Conservation (phyloP, 1,284 basidiomycete genomes). For the Wolfiporia cocos region DNA sequence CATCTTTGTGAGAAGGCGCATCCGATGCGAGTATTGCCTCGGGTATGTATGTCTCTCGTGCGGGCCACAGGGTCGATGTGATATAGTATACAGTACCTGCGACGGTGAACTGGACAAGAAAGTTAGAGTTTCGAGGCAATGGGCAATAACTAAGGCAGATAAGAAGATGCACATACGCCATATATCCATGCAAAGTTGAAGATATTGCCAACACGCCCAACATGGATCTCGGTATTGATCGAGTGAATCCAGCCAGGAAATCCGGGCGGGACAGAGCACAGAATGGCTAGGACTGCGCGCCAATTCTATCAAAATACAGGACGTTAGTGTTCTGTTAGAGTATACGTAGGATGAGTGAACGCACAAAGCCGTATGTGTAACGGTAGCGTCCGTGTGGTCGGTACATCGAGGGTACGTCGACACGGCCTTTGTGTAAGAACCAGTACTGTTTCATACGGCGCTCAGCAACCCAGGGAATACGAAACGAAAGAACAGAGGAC, state of each 20-base stretch:
- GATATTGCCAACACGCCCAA: constrained; percentile 45
- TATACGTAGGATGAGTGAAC: constrained; percentile 18
- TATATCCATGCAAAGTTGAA: constrained; percentile 70
- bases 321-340: constrained; percentile 1
- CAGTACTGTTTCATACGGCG: constrained; percentile 53
- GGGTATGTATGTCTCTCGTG: constrained; percentile 51
- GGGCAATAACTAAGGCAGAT: background rate
- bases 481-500: too few species aligned
- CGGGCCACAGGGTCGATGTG: constrained; percentile 51
- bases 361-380: constrained; percentile 58
- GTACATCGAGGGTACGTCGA: constrained; percentile 71
- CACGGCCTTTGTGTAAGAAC: constrained; percentile 54
- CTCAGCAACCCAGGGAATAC: too few species aligned
- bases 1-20: background rate
- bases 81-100: constrained; percentile 40
- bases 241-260: constrained; percentile 64
- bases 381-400: constrained; percentile 58
- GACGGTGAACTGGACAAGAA: constrained; percentile 29
- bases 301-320: constrained; percentile 48
- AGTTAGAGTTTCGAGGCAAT: constrained; percentile 2
- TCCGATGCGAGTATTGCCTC: constrained; percentile 31
- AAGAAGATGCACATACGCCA: constrained; percentile 40
- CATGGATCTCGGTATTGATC: constrained; percentile 51
- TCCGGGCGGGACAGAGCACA: constrained; percentile 57
- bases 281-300: constrained; percentile 59